A percentile compares a stretch with the other conserved stretches of the same genome.
phyloP scores from a whole-genome alignment of 306 rosid genomes.

The Sesbania bispinosa region DNA sequence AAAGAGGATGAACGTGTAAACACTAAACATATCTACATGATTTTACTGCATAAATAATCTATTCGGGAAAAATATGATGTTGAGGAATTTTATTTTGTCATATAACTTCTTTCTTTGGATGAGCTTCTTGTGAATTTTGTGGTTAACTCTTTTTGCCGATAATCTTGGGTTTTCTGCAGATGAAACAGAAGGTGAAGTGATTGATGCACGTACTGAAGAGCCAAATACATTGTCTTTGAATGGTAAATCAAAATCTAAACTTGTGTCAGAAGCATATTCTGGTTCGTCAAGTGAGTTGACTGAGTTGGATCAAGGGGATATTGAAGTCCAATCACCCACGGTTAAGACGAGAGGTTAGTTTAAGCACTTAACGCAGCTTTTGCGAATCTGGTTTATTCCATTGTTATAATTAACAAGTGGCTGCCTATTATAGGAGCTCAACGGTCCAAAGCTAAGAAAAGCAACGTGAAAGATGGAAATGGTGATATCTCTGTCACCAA shows the following conservation, averaged over 20 bases:
- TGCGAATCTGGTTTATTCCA: background rate
- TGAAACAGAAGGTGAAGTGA: constrained; percentile 56
- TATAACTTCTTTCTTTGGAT: background rate
- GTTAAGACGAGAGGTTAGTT: constrained; percentile 45
- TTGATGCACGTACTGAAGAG: constrained; percentile 42
- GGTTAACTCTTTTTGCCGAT: background rate
- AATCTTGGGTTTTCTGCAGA: constrained; percentile 24
- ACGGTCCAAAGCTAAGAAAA: constrained; percentile 43
- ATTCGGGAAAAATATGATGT: background rate
- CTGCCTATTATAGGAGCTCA: constrained; percentile 37
- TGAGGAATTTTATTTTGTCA: background rate
- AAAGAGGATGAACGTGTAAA: background rate
- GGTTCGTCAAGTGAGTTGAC: constrained; percentile 49
- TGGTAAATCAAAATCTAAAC: constrained; percentile 20
- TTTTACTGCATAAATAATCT: constrained; percentile 6
- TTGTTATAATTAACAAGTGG: background rate
- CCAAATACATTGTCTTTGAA: constrained; percentile 22
- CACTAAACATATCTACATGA: background rate
- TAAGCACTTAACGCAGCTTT: background rate
- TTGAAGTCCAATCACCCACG: constrained; percentile 50
- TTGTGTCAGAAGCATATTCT: constrained; percentile 37
- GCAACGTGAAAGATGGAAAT: constrained; percentile 39
- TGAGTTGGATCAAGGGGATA: constrained; percentile 31
- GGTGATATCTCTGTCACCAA: constrained; percentile 36
- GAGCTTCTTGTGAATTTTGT: constrained; percentile 17